Conservation (phyloP, 2,329 filamentous ascomycete species). For the Byssochlamys sp. region DNA sequence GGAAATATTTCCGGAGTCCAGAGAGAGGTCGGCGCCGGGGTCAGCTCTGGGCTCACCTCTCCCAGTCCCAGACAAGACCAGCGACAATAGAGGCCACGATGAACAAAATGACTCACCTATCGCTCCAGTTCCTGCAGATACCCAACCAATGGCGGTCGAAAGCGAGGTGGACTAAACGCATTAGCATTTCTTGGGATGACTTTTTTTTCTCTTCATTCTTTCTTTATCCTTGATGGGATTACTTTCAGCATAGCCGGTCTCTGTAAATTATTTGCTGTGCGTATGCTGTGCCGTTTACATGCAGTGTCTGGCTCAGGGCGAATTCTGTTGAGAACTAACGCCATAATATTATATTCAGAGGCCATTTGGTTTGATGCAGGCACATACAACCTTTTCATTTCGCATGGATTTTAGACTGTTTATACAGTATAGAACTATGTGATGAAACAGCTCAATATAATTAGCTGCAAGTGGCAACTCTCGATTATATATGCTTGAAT, state of each 20-base stretch:
- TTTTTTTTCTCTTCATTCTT: neutral
- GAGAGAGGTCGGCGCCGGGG: conserved; percentile 11
- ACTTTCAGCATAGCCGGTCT: neutral
- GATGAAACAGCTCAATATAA: conserved; percentile 3
- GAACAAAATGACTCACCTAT: neutral
- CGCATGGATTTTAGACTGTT: neutral
- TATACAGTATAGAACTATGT: conserved; percentile 21
- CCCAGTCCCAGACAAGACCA: conserved; percentile 3
- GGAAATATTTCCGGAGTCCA: conserved; percentile 46
- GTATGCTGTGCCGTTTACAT: neutral
- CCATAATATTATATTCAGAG: conserved; percentile 1
- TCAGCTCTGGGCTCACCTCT: conserved; percentile 13
- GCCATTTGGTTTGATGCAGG: conserved; percentile 8
- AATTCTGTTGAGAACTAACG: neutral
- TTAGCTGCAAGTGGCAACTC: neutral
- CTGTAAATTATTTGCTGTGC: neutral
- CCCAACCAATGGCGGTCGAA: neutral
- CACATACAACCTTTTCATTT: conserved; percentile 1
- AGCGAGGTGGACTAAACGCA: conserved; percentile 4
- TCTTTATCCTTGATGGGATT: neutral
- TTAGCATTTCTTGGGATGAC: neutral
- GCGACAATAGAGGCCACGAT: conserved; percentile 6
- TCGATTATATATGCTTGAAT: neutral
- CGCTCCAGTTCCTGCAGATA: neutral
- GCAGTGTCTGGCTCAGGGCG: conserved; percentile 7